phyloP scores from a whole-genome alignment of 805 yeast genomes.

The Suhomyces sp. region DNA sequence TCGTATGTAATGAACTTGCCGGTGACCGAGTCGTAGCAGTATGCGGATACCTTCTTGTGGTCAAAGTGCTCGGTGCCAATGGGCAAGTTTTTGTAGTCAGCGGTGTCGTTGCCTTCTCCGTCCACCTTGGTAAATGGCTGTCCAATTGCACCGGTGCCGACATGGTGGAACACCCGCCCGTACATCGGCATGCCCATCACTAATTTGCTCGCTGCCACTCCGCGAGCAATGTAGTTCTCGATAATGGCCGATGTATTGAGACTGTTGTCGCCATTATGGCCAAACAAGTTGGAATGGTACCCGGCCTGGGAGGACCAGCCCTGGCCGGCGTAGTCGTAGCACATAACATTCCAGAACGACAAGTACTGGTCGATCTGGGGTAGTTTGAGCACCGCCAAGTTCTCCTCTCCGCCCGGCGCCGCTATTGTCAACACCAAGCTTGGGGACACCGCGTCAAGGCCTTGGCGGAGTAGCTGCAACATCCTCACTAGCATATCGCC shows the following conservation, averaged over 20 bases:
- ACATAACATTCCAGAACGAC: slow-evolving; percentile 82
- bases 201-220: slow-evolving; percentile 50
- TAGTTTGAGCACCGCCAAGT: slow-evolving; percentile 44
- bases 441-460: slow-evolving; percentile 28
- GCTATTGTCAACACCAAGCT: slow-evolving; percentile 65
- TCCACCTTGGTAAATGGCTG: slow-evolving; percentile 27
- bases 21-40: slow-evolving; percentile 11
- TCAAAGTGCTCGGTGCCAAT: slow-evolving; percentile 52
- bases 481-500: slow-evolving; percentile 44
- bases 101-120: slow-evolving; percentile 31
- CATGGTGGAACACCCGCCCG: slow-evolving; percentile 48
- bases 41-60: slow-evolving; percentile 44
- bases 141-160: slow-evolving; percentile 40
- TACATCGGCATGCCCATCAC: slow-evolving; percentile 86
- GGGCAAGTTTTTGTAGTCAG: slow-evolving; percentile 59
- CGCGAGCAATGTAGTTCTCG: slow-evolving; percentile 35
- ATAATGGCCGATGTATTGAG: slow-evolving; percentile 52
- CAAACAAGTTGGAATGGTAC: slow-evolving; percentile 69
- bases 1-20: slow-evolving; percentile 53
- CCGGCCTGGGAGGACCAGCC: slow-evolving; percentile 62
- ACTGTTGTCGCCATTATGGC: slow-evolving; percentile 35
- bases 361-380: slow-evolving; percentile 56
- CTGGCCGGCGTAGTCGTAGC: slow-evolving; percentile 79
- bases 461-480: slow-evolving; percentile 37
- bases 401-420: slow-evolving; percentile 61